Percentiles rank a stretch among this genome's conserved stretches.
Evolutionary conservation across 179 eudicot species (phyloP).

Genomic region (Beta lomatogona): DNA sequence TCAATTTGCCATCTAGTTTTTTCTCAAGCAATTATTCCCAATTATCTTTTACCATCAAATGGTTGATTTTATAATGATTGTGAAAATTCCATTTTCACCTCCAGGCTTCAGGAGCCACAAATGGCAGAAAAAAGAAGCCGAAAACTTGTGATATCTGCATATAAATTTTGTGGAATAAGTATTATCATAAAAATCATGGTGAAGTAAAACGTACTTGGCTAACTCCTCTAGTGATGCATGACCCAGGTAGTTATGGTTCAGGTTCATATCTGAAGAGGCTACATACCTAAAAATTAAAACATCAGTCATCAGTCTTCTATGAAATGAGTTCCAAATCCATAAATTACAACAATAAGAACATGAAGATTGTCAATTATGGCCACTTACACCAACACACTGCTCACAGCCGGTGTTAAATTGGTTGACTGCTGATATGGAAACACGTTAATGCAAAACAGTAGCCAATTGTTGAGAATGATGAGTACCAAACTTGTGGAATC

Average conservation of each 20-base stretch:
- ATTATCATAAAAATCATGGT: background rate
- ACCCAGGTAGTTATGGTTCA: constrained; percentile 79
- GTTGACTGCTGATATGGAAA: constrained; percentile 45
- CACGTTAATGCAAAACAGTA: background rate
- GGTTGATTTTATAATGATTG: background rate
- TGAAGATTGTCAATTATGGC: constrained; percentile 10
- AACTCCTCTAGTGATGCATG: constrained; percentile 79
- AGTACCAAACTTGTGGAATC: constrained; percentile 6
- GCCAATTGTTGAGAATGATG: constrained; percentile 4
- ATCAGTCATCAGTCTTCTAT: background rate
- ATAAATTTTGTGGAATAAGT: background rate
- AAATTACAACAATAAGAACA: background rate
- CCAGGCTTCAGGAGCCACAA: background rate
- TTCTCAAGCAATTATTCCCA: too few relatives aligned
- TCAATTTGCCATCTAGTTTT: too few relatives aligned
- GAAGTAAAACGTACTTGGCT: constrained; percentile 55
- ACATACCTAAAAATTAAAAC: constrained; percentile 54
- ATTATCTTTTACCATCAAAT: background rate
- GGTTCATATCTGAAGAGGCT: constrained; percentile 73
- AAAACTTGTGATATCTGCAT: background rate
- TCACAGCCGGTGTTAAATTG: constrained; percentile 56
- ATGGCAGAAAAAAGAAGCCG: background rate
- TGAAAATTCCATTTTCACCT: background rate
- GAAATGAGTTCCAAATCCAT: background rate
- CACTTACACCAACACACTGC: constrained; percentile 82